These are phyloP conservation scores for Leishmania arabica DNA, from an alignment of 208 protist species.

Conservation along the genomic window DNA sequence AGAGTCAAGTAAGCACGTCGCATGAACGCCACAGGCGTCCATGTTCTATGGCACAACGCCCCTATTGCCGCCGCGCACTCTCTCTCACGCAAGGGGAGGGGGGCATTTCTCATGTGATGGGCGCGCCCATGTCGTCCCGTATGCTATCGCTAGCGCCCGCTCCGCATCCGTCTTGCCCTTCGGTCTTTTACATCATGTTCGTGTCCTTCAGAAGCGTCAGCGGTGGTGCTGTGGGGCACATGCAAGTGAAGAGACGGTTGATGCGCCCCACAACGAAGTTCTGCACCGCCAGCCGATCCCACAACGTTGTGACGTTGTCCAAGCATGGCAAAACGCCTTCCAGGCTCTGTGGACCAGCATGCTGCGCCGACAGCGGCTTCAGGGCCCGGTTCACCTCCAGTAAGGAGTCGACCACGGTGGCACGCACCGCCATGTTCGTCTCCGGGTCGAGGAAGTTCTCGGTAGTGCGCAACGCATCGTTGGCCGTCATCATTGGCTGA, in stretches of 20 bases:
- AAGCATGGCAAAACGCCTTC: constrained; percentile 30
- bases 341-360: neutral
- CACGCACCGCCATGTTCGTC: constrained; percentile 62
- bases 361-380: constrained; percentile 11
- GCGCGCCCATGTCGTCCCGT: neutral
- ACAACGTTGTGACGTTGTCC: constrained; percentile 29
- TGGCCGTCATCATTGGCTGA: constrained; percentile 33
- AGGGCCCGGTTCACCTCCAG: constrained; percentile 46
- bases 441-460: constrained; percentile 62
- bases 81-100: neutral
- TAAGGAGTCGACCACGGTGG: constrained; percentile 53
- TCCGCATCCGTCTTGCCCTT: too few species aligned
- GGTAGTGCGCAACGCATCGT: constrained; percentile 39
- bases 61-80: neutral
- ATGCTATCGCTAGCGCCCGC: neutral
- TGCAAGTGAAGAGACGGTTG: constrained; percentile 59
- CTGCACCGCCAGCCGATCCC: constrained; percentile 58
- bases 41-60: neutral
- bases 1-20: neutral
- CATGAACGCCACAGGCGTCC: neutral
- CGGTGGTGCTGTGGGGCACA: constrained; percentile 56
- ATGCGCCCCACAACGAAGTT: constrained; percentile 63
- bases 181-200: constrained; percentile 28
- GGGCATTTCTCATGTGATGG: neutral
- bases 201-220: constrained; percentile 35